These are phyloP conservation scores for Phytophthora tubulina DNA, from an alignment of 352 stramenopile genomes.

Conservation along the genomic window DNA sequence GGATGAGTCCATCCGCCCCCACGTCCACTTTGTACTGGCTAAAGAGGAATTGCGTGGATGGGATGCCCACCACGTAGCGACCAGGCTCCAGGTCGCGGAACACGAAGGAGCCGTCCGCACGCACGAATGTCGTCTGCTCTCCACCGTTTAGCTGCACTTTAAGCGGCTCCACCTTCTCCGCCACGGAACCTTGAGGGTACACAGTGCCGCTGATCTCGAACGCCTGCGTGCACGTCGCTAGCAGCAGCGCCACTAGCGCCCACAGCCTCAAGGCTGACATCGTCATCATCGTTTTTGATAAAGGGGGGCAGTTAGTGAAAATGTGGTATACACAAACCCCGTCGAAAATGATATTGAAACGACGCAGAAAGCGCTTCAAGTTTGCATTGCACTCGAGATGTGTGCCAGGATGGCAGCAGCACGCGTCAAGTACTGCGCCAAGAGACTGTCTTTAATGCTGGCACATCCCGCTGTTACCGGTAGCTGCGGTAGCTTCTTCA, in stretches of 20 bases:
- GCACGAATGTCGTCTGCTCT: slow-evolving; percentile 75
- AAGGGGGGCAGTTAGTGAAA: slow-evolving; percentile 12
- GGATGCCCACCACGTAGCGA: slow-evolving; percentile 83
- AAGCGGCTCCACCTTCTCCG: slow-evolving; percentile 69
- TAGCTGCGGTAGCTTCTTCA: background rate
- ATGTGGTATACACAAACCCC: slow-evolving; percentile 26
- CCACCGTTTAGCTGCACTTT: slow-evolving; percentile 80
- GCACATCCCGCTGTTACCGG: too few species aligned
- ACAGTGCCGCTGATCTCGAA: slow-evolving; percentile 71
- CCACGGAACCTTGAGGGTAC: slow-evolving; percentile 53
- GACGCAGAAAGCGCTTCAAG: background rate
- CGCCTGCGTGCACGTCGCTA: slow-evolving; percentile 42
- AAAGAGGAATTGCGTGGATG: slow-evolving; percentile 74
- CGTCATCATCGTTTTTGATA: slow-evolving; percentile 16
- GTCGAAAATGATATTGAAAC: slow-evolving; percentile 17
- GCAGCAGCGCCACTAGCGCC: slow-evolving; percentile 49
- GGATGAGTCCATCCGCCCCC: slow-evolving; percentile 58
- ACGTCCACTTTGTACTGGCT: slow-evolving; percentile 79
- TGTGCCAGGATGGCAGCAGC: background rate
- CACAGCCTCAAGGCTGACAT: slow-evolving; percentile 40
- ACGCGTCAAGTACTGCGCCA: background rate
- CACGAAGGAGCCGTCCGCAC: slow-evolving; percentile 70
- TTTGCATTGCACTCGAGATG: background rate
- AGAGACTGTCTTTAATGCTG: background rate
- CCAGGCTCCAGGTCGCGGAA: slow-evolving; percentile 78